These are phyloP conservation scores for Clitopilus passeckerianus DNA, from an alignment of 768 basidiomycete genomes.

Conservation along the genomic window DNA sequence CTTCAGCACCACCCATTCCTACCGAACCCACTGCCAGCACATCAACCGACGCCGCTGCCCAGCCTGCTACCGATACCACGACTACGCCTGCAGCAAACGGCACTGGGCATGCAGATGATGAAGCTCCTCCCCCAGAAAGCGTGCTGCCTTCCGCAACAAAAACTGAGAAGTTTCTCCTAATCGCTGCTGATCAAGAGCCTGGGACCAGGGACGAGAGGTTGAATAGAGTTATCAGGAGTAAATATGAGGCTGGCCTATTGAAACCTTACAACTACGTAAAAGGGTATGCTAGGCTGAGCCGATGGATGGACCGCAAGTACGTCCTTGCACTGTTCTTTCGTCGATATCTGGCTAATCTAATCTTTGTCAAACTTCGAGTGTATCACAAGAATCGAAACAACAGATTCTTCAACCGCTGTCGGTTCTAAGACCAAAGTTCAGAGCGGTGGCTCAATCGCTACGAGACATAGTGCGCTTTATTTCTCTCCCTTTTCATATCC, in stretches of 20 bases:
- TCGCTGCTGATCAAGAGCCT: conserved; percentile 90
- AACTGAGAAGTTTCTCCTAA: conserved; percentile 86
- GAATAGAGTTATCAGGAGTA: conserved; percentile 88
- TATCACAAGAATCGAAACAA: conserved; percentile 87
- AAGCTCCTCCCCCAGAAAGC: conserved; percentile 37
- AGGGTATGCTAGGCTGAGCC: conserved; percentile 84
- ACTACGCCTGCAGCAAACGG: conserved; percentile 8
- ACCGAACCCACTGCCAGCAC: neutral
- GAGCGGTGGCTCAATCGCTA: conserved; percentile 81
- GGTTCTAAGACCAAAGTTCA: conserved; percentile 79
- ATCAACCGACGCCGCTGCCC: neutral
- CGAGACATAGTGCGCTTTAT: conserved; percentile 61
- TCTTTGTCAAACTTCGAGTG: conserved; percentile 35
- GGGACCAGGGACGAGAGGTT: conserved; percentile 88
- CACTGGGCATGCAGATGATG: conserved; percentile 9
- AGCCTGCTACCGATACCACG: neutral
- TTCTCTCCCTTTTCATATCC: neutral
- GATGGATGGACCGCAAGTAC: conserved; percentile 95
- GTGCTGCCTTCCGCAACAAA: conserved; percentile 72
- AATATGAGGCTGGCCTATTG: conserved; percentile 92
- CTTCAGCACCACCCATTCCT: neutral
- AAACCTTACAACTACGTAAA: conserved; percentile 97
- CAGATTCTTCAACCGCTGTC: conserved; percentile 88
- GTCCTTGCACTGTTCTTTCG: conserved; percentile 3
- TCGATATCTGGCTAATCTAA: neutral